Percentiles rank a stretch among this genome's conserved stretches.
phyloP scores from a whole-genome alignment of 352 stramenopile species.

The Globisporangium lucens region DNA sequence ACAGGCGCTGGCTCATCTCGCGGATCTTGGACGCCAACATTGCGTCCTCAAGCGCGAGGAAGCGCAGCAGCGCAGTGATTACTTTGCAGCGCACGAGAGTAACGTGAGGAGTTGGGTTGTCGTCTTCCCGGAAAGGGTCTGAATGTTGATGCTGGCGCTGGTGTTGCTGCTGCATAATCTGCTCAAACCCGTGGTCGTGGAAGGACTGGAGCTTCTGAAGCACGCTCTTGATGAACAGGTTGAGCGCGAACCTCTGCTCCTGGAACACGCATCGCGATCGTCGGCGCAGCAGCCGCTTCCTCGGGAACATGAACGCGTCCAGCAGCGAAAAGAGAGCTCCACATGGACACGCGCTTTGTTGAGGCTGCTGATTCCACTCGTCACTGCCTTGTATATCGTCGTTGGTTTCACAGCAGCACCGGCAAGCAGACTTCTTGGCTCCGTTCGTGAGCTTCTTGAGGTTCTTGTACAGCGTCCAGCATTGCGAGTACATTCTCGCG shows the following conservation, averaged over 20 bases:
- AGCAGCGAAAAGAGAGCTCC: constrained; percentile 49
- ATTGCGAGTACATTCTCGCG: constrained; percentile 50
- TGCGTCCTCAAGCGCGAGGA: constrained; percentile 31
- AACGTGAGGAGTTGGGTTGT: background rate
- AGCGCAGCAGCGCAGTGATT: constrained; percentile 30
- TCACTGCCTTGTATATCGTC: background rate
- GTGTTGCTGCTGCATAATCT: background rate
- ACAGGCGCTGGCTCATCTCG: constrained; percentile 20
- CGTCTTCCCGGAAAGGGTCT: background rate
- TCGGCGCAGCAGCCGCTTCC: constrained; percentile 43
- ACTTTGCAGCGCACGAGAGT: constrained; percentile 33
- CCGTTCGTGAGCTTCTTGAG: constrained; percentile 42
- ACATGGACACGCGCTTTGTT: constrained; percentile 48
- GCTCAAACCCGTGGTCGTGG: constrained; percentile 30
- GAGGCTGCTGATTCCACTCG: constrained; percentile 19
- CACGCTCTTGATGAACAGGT: constrained; percentile 29
- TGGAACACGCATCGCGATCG: constrained; percentile 35
- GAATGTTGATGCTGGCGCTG: constrained; percentile 14
- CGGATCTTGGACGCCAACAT: constrained; percentile 25
- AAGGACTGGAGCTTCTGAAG: constrained; percentile 28
- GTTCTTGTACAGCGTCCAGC: constrained; percentile 40
- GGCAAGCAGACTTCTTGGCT: constrained; percentile 24
- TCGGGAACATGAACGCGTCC: constrained; percentile 45
- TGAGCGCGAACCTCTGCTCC: constrained; percentile 24
- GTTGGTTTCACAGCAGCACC: constrained; percentile 26